Conservation (phyloP, 345 rosid species). For the Pistacia integerrima region DNA sequence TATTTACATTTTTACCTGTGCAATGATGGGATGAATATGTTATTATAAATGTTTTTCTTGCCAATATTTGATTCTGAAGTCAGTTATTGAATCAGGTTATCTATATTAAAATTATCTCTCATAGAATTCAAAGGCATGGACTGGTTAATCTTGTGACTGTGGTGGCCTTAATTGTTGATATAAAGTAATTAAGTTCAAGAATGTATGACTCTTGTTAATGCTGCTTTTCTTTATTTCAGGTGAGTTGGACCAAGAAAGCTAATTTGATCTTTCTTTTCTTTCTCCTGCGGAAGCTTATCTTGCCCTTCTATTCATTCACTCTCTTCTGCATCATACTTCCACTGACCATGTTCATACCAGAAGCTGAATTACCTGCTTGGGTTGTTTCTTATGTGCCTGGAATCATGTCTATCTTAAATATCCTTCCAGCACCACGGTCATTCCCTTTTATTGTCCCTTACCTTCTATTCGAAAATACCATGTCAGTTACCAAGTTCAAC, state of each 20-base stretch:
- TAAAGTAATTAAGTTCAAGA: not conserved
- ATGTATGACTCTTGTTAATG: not conserved
- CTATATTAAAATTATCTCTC: not conserved
- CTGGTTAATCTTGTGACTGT: not conserved
- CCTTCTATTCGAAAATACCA: constrained; percentile 95
- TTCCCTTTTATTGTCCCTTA: constrained; percentile 91
- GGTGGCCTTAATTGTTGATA: not conserved
- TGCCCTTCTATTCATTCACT: constrained; percentile 93
- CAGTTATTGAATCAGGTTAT: not conserved
- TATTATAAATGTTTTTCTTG: no score
- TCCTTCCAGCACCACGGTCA: constrained; percentile 83
- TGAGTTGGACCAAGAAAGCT: constrained; percentile 70
- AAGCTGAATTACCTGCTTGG: constrained; percentile 91
- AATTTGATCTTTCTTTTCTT: constrained; percentile 88
- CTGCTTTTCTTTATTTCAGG: constrained; percentile 38
- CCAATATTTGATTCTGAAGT: no score
- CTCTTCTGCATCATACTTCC: constrained; percentile 95
- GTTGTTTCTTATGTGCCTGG: constrained; percentile 90
- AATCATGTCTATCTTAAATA: constrained; percentile 77
- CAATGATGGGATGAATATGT: not conserved
- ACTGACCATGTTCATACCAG: constrained; percentile 86
- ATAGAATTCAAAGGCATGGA: not conserved
- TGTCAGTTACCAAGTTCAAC: constrained; percentile 94
- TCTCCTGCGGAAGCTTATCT: constrained; percentile 79
- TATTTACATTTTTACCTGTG: no score